Evolutionary conservation across 768 basidiomycete genomes (phyloP).

Genomic region (Boletus edulis): DNA sequence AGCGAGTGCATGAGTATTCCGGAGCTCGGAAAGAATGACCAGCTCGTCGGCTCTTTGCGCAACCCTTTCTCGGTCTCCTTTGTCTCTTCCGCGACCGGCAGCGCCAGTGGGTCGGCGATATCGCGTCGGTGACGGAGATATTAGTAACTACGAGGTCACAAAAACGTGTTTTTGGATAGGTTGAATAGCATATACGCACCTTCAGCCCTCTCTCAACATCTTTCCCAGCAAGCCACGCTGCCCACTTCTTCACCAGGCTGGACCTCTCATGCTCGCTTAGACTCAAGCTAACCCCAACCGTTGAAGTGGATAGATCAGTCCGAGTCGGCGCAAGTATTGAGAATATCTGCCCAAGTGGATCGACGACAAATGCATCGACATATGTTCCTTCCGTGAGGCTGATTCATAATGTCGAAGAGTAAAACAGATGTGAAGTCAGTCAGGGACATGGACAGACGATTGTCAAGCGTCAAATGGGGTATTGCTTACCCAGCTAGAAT

Average conservation of each 20-base stretch:
- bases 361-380: constrained; percentile 21
- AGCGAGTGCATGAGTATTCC: constrained; percentile 34
- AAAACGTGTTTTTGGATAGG: neutral
- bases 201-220: constrained; percentile 71
- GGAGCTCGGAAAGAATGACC: constrained; percentile 28
- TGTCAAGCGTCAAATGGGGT: neutral
- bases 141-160: constrained; percentile 17
- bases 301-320: constrained; percentile 3
- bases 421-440: neutral
- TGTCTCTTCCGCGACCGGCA: constrained; percentile 22
- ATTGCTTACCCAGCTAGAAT: constrained; percentile 26
- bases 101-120: constrained; percentile 20
- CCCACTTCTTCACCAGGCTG: constrained; percentile 67
- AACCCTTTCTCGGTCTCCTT: constrained; percentile 23
- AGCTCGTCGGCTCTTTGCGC: constrained; percentile 24
- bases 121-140: constrained; percentile 15
- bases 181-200: constrained; percentile 36
- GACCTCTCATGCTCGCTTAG: constrained; percentile 44
- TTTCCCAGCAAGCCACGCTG: constrained; percentile 72
- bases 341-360: constrained; percentile 30
- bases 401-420: neutral
- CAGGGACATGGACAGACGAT: neutral
- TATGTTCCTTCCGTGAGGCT: constrained; percentile 28
- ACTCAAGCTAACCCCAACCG: neutral
- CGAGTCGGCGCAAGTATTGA: constrained; percentile 17